Conservation (phyloP, 2,329 filamentous ascomycete species). For the Botryotinia globosa region DNA sequence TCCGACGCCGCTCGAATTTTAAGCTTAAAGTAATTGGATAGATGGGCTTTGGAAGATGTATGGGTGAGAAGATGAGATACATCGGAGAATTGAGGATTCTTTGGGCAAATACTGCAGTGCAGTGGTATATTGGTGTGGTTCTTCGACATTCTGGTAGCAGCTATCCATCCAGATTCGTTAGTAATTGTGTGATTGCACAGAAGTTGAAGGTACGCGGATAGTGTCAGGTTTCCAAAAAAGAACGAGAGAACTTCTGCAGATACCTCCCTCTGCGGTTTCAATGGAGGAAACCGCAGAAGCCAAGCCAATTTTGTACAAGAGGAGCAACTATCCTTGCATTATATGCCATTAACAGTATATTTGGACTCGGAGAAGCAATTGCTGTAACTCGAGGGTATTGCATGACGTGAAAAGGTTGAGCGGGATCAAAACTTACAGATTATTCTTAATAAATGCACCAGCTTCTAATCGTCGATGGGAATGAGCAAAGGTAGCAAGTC, state of each 20-base stretch:
- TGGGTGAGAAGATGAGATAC: constrained; percentile 90
- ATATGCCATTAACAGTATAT: not conserved
- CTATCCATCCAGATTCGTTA: constrained; percentile 18
- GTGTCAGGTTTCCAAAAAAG: not conserved
- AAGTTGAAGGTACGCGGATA: not conserved
- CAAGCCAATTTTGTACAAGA: no score
- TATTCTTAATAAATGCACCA: constrained; percentile 11
- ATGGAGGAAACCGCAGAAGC: not conserved
- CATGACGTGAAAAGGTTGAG: not conserved
- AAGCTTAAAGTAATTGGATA: constrained; percentile 79
- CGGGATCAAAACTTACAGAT: not conserved
- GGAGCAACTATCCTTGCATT: not conserved
- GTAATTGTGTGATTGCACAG: constrained; percentile 7
- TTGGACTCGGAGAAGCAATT: not conserved
- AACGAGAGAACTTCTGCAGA: not conserved
- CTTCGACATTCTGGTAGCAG: constrained; percentile 29
- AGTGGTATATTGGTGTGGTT: constrained; percentile 55
- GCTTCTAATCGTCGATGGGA: constrained; percentile 21
- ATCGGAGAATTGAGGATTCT: constrained; percentile 79
- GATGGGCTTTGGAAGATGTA: constrained; percentile 86
- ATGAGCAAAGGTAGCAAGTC: constrained; percentile 34
- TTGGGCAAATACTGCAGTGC: constrained; percentile 79
- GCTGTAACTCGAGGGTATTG: not conserved
- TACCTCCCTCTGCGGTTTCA: not conserved
- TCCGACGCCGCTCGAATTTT: constrained; percentile 70